Base-by-base conservation (phyloP, 495 filamentous ascomycete species). In the Aspergillus indologenus region DNA sequence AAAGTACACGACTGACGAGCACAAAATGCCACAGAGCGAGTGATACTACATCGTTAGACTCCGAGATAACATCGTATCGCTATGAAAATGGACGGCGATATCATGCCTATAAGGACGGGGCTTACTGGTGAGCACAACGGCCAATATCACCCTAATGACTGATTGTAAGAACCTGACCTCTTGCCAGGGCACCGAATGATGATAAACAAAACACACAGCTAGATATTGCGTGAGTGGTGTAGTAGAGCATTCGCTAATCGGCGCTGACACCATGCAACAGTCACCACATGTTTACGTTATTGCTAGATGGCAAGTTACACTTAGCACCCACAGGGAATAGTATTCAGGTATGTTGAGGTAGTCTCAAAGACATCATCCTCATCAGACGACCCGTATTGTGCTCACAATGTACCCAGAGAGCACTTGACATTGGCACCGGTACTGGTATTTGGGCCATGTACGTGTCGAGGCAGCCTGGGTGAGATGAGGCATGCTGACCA, bases 381-480 rank as follows among this genome's bases (percentile, higher is more conserved):
- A 11, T 4, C 7, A 2, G 12, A 40, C 2, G 12, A 40, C 34
- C 5, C 12, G 12, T 40, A 11, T 14, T 40, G 34, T 6, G 6
- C 12, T 15, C 2, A 40, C 5, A 40, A 40, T 40, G 5, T n/a
- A 11, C 12, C 34, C 55, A 71, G 52, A 67, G 64, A 12, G 77
- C 81, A 19, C 59, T 84, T 20, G 82, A 85, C 59, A 61, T 85
- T n/a, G 81, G 83, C 29, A 83, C 75, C 1, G 81, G 82, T 6
- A 84, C 82, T 2, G 82, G 84, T 5, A 71, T 81, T 9, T 85
- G 82, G 80, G 73, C 80, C 20, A 79, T 83, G 65, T 66, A 46
- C 51, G 67, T 60, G 22, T 9, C 42, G 17, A 3, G 45, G 19
- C 40, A 17, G n/a, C 23, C 22, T 11, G 5, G 22, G 6, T 7